Evolutionary conservation across 2,329 filamentous ascomycete species (phyloP), one percentile per base, ranked within the genome.

Genomic region (Monilinia aucupariae): DNA sequence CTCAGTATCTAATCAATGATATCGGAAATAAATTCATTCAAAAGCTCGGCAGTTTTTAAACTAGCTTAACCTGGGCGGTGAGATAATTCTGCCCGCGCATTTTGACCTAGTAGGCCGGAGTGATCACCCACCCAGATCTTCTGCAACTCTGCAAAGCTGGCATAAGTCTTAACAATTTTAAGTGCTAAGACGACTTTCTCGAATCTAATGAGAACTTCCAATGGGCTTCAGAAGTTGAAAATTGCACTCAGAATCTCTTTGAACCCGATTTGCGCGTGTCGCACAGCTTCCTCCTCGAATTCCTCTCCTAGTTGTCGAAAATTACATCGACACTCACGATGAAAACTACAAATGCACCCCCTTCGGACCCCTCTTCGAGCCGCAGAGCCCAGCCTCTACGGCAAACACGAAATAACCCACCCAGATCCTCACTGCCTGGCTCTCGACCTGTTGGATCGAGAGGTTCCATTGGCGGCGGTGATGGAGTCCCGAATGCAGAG

Each of bases 341-440:
- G 73, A 75, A 72, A 68, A 72, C 72, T 17, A 65, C 69, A 64
- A 73, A 73, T 68, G 67, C 65, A 62, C 58, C 64, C 27, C 65
- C 70, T 56, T 62, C 69, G 32, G 72, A 74, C 61, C 63, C 67
- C 60, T 67, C 68, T 43, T 81, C 82, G 65, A 80, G 78, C 76
- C 82, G 85, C 70, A 80, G 85, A 74, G 82, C 83, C 63, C 85
- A 88, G 71, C 85, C 85, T 54, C 78, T 84, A 70, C 85, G 85
- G 66, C 85, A 87, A 75, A 82, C 85, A 71, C 83, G 85, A 72
- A 85, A 81, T 63, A 88, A 88, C 72, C 84, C 85, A 67, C 78
- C 82, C 52, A 80, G 85, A 75, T 80, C 78, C 63, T 80, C 81
- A 61, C 77, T 80, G 69, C 78, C 76, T 63, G 72, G 77, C 68